A percentile compares a stretch with the other conserved stretches of the same genome.
These are phyloP conservation scores for Clonostachys chloroleuca DNA, from an alignment of 2,329 filamentous ascomycete species.

Conservation along the genomic window DNA sequence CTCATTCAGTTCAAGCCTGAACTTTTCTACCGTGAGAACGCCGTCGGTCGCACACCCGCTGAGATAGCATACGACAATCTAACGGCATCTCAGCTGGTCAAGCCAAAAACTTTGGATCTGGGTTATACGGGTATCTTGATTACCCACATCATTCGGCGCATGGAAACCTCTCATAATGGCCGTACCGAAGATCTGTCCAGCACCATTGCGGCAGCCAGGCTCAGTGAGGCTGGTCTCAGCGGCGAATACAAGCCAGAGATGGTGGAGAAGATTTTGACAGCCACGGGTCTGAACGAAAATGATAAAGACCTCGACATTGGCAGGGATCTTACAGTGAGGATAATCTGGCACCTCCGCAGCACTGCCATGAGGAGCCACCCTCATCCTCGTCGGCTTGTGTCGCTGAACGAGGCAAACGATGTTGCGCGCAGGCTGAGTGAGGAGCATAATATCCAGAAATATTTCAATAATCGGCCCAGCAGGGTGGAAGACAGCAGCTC, in stretches of 20 bases:
- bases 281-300: conserved; percentile 13
- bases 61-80: conserved; percentile 60
- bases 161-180: not conserved
- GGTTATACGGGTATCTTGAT: not conserved
- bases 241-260: conserved; percentile 16
- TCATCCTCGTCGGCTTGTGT: conserved; percentile 43
- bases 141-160: not conserved
- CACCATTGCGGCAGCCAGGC: conserved; percentile 8
- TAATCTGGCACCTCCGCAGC: conserved; percentile 26
- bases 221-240: conserved; percentile 16
- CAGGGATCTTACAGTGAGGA: conserved; percentile 3
- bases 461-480: conserved; percentile 25
- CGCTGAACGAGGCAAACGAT: conserved; percentile 52
- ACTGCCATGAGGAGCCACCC: conserved; percentile 22
- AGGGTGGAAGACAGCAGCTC: conserved; percentile 14
- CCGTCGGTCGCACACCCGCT: conserved; percentile 68
- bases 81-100: conserved; percentile 27
- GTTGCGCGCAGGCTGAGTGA: conserved; percentile 52
- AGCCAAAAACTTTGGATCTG: conserved; percentile 4
- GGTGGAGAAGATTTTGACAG: conserved; percentile 14
- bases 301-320: conserved; percentile 4
- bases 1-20: conserved; percentile 52
- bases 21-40: conserved; percentile 67
- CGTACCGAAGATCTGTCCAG: not conserved
- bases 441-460: conserved; percentile 30